These are phyloP conservation scores for Spergularia bocconei DNA, from an alignment of 148 eudicot genomes.

Conservation along the genomic window DNA sequence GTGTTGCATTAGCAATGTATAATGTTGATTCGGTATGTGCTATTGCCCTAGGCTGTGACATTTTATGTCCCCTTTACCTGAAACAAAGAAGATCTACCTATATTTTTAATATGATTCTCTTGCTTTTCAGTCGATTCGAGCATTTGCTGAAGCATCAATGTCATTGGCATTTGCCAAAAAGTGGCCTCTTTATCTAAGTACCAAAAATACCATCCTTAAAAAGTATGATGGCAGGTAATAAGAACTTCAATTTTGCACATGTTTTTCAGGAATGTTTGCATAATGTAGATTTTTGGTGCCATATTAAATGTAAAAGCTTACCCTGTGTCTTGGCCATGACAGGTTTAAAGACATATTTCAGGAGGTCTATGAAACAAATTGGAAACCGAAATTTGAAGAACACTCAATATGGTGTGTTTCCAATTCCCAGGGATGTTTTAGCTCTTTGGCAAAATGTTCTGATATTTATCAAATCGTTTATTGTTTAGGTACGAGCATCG, in stretches of 20 bases:
- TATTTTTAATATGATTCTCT: background rate
- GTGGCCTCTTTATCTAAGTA: conserved; percentile 96
- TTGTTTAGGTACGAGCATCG: conserved; percentile 87
- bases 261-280: background rate
- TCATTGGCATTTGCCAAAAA: conserved; percentile 65
- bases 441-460: background rate
- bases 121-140: conserved; percentile 57
- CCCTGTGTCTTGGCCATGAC: conserved; percentile 14
- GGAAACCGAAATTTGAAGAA: conserved; percentile 81
- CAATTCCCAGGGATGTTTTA: background rate
- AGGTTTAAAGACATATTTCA: conserved; percentile 95
- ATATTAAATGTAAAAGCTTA: background rate
- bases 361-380: conserved; percentile 76
- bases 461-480: background rate
- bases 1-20: conserved; percentile 88
- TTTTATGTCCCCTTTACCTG: background rate
- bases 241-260: background rate
- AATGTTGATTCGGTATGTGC: conserved; percentile 76
- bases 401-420: conserved; percentile 68
- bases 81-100: background rate
- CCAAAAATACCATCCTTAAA: conserved; percentile 91
- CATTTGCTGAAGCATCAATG: conserved; percentile 96
- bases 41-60: conserved; percentile 11
- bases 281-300: background rate
- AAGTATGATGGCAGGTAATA: conserved; percentile 88